A percentile compares a stretch with the other conserved stretches of the same genome.
phyloP scores from a whole-genome alignment of 2,329 filamentous ascomycete species.

The Diaporthe sp. region DNA sequence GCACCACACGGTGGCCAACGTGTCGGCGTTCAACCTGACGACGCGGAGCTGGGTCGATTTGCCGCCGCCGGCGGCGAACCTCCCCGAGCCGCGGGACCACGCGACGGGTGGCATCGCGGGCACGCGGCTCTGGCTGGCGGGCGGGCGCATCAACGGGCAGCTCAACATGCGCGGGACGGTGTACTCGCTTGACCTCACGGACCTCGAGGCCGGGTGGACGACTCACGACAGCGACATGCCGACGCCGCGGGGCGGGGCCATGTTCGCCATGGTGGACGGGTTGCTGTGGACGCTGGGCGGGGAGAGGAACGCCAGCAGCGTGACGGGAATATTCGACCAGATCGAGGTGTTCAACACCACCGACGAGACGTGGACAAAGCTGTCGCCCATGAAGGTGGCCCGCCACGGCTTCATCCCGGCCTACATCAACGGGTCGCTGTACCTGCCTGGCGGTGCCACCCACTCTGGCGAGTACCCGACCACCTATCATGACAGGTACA shows the following conservation, averaged over 20 bases:
- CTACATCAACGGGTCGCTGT: constrained; percentile 9
- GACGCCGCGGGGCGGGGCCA: constrained; percentile 51
- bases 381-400: constrained; percentile 38
- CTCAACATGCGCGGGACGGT: constrained; percentile 50
- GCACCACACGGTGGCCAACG: constrained; percentile 47
- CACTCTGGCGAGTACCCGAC: constrained; percentile 1
- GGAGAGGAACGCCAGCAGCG: constrained; percentile 48
- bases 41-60: constrained; percentile 46
- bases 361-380: constrained; percentile 37
- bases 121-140: constrained; percentile 51
- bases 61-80: constrained; percentile 41
- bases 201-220: constrained; percentile 46
- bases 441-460: constrained; percentile 34
- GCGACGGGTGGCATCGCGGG: constrained; percentile 47
- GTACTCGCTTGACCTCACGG: constrained; percentile 49
- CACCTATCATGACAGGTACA: constrained; percentile 7
- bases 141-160: constrained; percentile 49
- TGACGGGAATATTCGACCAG: constrained; percentile 40
- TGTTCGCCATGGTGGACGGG: constrained; percentile 46
- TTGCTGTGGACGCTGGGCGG: constrained; percentile 53
- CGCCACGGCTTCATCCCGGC: constrained; percentile 39
- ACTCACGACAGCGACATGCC: constrained; percentile 50
- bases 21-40: constrained; percentile 49
- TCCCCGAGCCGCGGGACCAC: constrained; percentile 54
- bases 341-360: constrained; percentile 40